A percentile compares a stretch with the other conserved stretches of the same genome.
These are phyloP conservation scores for Phytopythium delawarense DNA, from an alignment of 352 stramenopile species.

Conservation along the genomic window DNA sequence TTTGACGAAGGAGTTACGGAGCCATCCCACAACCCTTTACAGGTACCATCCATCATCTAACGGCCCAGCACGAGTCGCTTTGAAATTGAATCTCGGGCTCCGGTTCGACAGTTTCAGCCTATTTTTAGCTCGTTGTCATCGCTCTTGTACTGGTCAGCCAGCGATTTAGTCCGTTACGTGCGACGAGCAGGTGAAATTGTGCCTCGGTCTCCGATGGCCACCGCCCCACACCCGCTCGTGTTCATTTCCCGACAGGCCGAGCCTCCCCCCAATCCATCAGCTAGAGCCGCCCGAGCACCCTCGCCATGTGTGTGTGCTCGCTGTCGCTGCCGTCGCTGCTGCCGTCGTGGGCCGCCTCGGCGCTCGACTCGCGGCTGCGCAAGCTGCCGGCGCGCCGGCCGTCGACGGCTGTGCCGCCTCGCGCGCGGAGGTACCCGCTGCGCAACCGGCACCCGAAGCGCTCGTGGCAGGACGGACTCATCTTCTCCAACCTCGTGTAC, in stretches of 20 bases:
- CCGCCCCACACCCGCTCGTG: neutral
- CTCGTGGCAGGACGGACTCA: constrained; percentile 72
- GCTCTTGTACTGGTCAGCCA: neutral
- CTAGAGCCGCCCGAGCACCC: neutral
- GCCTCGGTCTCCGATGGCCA: neutral
- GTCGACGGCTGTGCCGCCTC: constrained; percentile 21
- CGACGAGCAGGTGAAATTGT: neutral
- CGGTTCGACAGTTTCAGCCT: neutral
- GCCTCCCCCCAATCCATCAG: neutral
- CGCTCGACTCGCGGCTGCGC: constrained; percentile 20
- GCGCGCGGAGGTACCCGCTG: constrained; percentile 17
- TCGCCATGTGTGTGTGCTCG: constrained; percentile 27
- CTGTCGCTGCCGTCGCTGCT: constrained; percentile 25
- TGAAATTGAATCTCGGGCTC: neutral
- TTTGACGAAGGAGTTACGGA: constrained; percentile 1
- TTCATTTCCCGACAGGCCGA: constrained; percentile 1
- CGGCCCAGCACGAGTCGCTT: neutral
- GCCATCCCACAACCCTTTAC: neutral
- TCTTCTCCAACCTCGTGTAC: constrained; percentile 83
- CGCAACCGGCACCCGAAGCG: constrained; percentile 39
- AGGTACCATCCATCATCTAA: neutral
- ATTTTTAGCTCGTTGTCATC: neutral
- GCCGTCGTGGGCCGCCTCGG: constrained; percentile 30
- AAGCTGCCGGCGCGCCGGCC: constrained; percentile 29
- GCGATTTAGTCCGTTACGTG: constrained; percentile 4